These are phyloP conservation scores for Carex arenaria DNA, from an alignment of 202 grass and related monocot species.

Conservation along the genomic window DNA sequence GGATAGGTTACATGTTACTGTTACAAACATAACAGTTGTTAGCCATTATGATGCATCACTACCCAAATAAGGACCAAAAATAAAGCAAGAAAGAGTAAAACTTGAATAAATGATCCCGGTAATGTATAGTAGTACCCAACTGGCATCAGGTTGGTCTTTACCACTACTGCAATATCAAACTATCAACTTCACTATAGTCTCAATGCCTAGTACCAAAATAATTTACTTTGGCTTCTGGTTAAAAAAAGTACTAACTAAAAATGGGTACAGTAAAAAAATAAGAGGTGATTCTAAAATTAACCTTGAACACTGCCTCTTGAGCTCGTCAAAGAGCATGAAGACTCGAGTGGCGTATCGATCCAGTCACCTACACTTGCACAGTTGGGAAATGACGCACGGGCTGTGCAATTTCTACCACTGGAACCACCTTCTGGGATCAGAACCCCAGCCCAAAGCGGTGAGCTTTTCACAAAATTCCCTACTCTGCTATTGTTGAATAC, in stretches of 20 bases:
- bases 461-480: conserved; percentile 45
- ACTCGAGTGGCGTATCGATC: conserved; percentile 45
- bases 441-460: conserved; percentile 62
- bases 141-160: background rate
- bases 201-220: background rate
- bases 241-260: background rate
- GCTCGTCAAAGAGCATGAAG: conserved; percentile 55
- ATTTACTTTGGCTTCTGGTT: background rate
- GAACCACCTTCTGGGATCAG: conserved; percentile 44
- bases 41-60: background rate
- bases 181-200: background rate
- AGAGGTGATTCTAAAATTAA: background rate
- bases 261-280: background rate
- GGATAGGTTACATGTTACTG: background rate
- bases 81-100: background rate
- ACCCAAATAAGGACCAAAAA: background rate
- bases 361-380: conserved; percentile 31
- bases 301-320: conserved; percentile 54
- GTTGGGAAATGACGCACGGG: conserved; percentile 28
- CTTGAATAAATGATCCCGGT: background rate
- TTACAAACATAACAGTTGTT: background rate
- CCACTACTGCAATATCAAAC: background rate
- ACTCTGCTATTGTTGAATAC: conserved; percentile 38
- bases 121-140: background rate
- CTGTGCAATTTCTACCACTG: conserved; percentile 12